phyloP scores from a whole-genome alignment of 768 basidiomycete genomes.

The Pulveroboletus sp. region DNA sequence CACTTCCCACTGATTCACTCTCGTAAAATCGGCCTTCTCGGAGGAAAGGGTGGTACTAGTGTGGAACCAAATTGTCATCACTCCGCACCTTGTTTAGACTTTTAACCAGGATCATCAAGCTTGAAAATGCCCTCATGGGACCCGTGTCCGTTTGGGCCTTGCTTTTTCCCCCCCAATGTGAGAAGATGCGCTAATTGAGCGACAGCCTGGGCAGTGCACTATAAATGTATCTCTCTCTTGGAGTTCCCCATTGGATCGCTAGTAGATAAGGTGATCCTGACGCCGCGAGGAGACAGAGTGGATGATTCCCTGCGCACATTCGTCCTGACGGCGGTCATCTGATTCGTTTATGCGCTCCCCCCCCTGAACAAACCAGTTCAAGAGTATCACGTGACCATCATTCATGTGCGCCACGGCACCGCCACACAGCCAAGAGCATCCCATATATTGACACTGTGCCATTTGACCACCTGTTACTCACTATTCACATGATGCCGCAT shows the following conservation, averaged over 20 bases:
- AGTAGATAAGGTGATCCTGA: constrained; percentile 6
- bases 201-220: constrained; percentile 19
- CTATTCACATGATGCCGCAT: too few species aligned
- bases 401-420: too few species aligned
- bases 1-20: constrained; percentile 5
- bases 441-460: too few species aligned
- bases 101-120: constrained; percentile 20
- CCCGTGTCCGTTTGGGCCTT: constrained; percentile 3
- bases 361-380: too few species aligned
- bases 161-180: constrained; percentile 17
- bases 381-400: too few species aligned
- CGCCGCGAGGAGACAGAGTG: constrained; percentile 19
- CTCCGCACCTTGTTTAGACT: constrained; percentile 22
- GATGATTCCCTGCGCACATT: constrained; percentile 7
- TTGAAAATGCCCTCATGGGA: constrained; percentile 9
- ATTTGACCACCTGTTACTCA: too few species aligned
- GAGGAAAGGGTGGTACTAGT: constrained; percentile 11
- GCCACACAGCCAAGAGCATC: too few species aligned
- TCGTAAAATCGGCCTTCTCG: constrained; percentile 2
- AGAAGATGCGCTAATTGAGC: constrained; percentile 9
- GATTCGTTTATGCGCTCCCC: too few species aligned
- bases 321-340: background rate
- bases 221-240: constrained; percentile 23
- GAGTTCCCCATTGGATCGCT: constrained; percentile 10
- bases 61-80: constrained; percentile 10